Base-by-base conservation (phyloP, 805 yeast genomes). In the Vanderwaltozyma verrucispora region DNA sequence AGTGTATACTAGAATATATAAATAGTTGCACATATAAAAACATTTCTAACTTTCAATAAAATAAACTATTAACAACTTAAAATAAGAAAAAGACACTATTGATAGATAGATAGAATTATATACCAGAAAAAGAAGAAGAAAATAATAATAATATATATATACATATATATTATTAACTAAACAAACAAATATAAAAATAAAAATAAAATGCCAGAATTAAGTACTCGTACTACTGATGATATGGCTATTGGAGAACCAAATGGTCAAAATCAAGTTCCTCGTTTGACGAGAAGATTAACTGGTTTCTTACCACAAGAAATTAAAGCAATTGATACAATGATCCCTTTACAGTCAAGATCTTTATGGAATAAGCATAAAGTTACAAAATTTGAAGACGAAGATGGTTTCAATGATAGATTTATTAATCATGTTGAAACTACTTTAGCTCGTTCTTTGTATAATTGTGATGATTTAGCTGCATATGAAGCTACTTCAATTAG, bases 281-380 rank as follows among this genome's bases (percentile, higher is more conserved):
- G 80, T 51, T 69, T 77, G 54, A 71, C 59, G 0, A 56, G 96
- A 53, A 77, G 95, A 32, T 71, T 84, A 50, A 84, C 95, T 0
- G 96, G 96, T 24, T 83, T 87, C 61, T 77, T 94, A 4, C 95
- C 95, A 10, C 81, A 83, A 48, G 95, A 87, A 60, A 83, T 87
- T 50, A 76, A 79, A 50, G 74, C 84, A 27, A 78, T 83, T 54
- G 95, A 87, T 56, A 75, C 85, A 29, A 68, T 75, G 23, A 85
- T 87, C 53, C 96, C 96, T 1, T 68, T 77, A 42, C 72, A 77
- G 44, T 80, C 88, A 24, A 76, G 94, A 48, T 74, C 75, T 44
- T 61, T 76, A 25, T 87, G 96, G 96, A 68, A 72, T 48, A 78
- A 77, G 54, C 77, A 72, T 55, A 74, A 79, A 25, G 75, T 74